phyloP scores from a whole-genome alignment of 2,329 filamentous ascomycete genomes.

The Tolypocladium tundrense region DNA sequence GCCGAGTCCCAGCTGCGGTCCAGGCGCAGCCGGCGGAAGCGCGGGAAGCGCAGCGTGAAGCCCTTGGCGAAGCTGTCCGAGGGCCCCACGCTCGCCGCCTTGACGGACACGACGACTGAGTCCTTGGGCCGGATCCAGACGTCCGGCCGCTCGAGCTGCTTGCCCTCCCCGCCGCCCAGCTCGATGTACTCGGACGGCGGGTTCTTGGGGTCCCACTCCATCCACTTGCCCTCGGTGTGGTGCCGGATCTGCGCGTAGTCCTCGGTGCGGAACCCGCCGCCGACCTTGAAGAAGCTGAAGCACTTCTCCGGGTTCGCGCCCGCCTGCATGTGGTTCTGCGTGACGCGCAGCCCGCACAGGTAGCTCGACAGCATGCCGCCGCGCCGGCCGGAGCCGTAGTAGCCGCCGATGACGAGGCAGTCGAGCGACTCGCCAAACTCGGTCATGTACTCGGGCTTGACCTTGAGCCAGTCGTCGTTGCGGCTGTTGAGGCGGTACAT shows the following conservation, averaged over 20 bases:
- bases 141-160: slow-evolving; percentile 70
- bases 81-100: slow-evolving; percentile 66
- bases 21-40: slow-evolving; percentile 71
- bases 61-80: slow-evolving; percentile 71
- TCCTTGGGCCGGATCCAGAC: slow-evolving; percentile 88
- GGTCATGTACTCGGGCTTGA: slow-evolving; percentile 97
- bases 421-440: slow-evolving; percentile 93
- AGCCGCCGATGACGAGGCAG: slow-evolving; percentile 80
- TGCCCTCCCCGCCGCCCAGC: slow-evolving; percentile 62
- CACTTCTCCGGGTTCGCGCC: slow-evolving; percentile 61
- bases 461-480: slow-evolving; percentile 96
- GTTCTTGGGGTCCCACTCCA: slow-evolving; percentile 66
- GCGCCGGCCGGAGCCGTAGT: slow-evolving; percentile 78
- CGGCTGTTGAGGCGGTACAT: slow-evolving; percentile 80
- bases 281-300: slow-evolving; percentile 95
- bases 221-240: slow-evolving; percentile 85
- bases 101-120: slow-evolving; percentile 79
- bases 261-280: slow-evolving; percentile 77
- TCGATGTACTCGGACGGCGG: slow-evolving; percentile 73
- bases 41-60: slow-evolving; percentile 78
- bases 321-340: slow-evolving; percentile 53
- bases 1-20: slow-evolving; percentile 80
- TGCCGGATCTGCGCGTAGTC: slow-evolving; percentile 81
- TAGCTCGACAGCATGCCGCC: slow-evolving; percentile 80
- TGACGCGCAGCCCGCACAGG: slow-evolving; percentile 74